Percentiles rank a stretch among this genome's conserved stretches.
phyloP scores from a whole-genome alignment of 352 stramenopile genomes.

The Globisporangium irregulare region DNA sequence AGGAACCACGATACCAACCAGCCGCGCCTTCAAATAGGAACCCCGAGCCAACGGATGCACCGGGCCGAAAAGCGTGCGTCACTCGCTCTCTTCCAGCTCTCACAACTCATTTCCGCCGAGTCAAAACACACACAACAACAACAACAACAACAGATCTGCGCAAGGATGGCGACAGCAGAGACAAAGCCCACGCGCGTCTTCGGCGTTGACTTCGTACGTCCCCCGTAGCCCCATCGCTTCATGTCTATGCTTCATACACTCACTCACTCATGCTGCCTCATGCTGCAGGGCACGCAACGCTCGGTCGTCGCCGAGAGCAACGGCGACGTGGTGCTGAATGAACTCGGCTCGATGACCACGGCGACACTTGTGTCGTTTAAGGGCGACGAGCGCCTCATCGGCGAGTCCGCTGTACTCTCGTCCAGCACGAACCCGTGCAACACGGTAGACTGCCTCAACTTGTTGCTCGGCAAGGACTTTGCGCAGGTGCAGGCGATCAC shows the following conservation, averaged over 20 bases:
- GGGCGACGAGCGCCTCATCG: conserved; percentile 76
- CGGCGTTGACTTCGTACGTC: conserved; percentile 77
- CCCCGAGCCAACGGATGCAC: neutral
- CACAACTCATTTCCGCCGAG: neutral
- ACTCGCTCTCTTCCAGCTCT: neutral
- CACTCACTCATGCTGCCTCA: conserved; percentile 8
- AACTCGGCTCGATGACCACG: conserved; percentile 86
- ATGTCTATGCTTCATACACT: neutral
- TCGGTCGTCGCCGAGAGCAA: conserved; percentile 67
- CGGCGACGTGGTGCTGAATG: conserved; percentile 86
- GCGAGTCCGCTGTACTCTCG: conserved; percentile 81
- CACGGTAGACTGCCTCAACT: conserved; percentile 69
- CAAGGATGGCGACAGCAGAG: neutral
- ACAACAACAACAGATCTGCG: neutral
- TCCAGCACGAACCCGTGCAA: conserved; percentile 83
- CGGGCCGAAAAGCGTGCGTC: neutral
- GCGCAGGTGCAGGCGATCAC: conserved; percentile 38
- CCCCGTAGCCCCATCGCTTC: neutral
- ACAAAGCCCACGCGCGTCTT: conserved; percentile 38
- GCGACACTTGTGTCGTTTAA: conserved; percentile 88
- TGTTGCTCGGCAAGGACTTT: conserved; percentile 61
- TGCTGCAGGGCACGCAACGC: conserved; percentile 62
- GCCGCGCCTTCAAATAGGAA: neutral
- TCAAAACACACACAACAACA: neutral
- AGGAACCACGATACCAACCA: too few species aligned